These are phyloP conservation scores for Trichoderma asperellum DNA, from an alignment of 2,329 filamentous ascomycete species.

Conservation along the genomic window DNA sequence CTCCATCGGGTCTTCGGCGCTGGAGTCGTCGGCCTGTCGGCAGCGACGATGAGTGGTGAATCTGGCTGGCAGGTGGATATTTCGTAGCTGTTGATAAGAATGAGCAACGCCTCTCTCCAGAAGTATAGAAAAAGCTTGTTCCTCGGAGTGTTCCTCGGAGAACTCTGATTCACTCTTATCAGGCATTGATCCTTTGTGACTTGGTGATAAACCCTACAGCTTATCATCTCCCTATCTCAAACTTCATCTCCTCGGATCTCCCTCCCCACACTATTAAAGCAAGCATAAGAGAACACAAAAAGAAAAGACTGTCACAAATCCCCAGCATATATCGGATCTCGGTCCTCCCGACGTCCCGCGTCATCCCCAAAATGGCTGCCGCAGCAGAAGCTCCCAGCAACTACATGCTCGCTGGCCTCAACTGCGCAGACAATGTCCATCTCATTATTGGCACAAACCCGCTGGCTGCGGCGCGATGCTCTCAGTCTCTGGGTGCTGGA, in stretches of 20 bases:
- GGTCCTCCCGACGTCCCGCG: slow-evolving; percentile 19
- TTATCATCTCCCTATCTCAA: not conserved
- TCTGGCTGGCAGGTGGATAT: not conserved
- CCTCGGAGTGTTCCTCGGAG: not conserved
- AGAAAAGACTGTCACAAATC: not conserved
- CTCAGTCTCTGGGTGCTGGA: slow-evolving; percentile 78
- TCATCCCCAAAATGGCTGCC: not conserved
- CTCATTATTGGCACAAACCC: slow-evolving; percentile 85
- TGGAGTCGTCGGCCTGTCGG: slow-evolving; percentile 53
- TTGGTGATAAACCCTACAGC: not conserved
- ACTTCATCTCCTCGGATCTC: not conserved
- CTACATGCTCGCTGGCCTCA: slow-evolving; percentile 68
- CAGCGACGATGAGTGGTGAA: not conserved
- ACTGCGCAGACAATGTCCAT: slow-evolving; percentile 73
- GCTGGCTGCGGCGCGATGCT: slow-evolving; percentile 81
- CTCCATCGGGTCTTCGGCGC: slow-evolving; percentile 50
- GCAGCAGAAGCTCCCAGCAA: slow-evolving; percentile 20
- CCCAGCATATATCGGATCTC: slow-evolving; percentile 22
- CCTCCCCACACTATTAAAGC: too few species aligned
- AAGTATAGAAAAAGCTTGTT: not conserved
- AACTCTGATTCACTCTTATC: not conserved
- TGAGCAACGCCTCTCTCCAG: not conserved
- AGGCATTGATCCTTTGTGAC: not conserved
- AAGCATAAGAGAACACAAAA: not conserved
- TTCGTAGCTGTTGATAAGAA: not conserved